Base-by-base conservation (phyloP, 257 asterid genomes). In the Prunella vulgaris region DNA sequence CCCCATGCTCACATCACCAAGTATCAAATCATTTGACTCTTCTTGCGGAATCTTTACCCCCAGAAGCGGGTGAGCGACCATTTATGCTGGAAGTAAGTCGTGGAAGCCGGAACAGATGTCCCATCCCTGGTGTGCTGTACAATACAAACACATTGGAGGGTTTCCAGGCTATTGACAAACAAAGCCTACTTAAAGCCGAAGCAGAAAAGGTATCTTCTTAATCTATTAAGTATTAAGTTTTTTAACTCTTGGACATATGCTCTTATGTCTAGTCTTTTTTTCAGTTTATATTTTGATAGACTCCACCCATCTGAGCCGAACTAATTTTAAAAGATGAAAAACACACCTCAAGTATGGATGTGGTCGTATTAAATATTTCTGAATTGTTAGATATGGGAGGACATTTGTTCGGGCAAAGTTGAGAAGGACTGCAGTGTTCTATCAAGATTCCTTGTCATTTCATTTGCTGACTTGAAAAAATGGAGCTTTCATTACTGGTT, bases 381-480 rank as follows among this genome's bases (percentile, higher is more conserved):
- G 59, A 68, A 60, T 27, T 71, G 48, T 77, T 83, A 93, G 99
- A 88, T 93, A 44, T 90, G 95, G 96, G 97, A 88, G 68, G 96
- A 86, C 72, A 86, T 93, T 76, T 66, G 69, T 65, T 85, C 90
- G 1, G 97, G 97, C 59, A 88, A 88, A 80, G 97, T 78, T 64
- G 91, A 85, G 82, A 86, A 93, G 78, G 85, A 87, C 72, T 68
- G 86, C 82, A 76, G 91, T 37, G 73, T 87, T 74, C 92, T 93
- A 73, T 77, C 86, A 74, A 87, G 99, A 71, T 93, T 93, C 82
- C 83, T 93, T 60, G 84, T 93, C 74, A 75, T 93, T 75, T 88
- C 99, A 69, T 93, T 87, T 87, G 99, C 97, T 1, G 99, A 93
- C 88, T 85, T 93, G 84, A 93, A 93, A 79, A 90, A 87, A 27